A percentile compares a stretch with the other conserved stretches of the same genome.
phyloP scores from a whole-genome alignment of 2,329 filamentous ascomycete genomes.

The Didymosphaeria variabile region DNA sequence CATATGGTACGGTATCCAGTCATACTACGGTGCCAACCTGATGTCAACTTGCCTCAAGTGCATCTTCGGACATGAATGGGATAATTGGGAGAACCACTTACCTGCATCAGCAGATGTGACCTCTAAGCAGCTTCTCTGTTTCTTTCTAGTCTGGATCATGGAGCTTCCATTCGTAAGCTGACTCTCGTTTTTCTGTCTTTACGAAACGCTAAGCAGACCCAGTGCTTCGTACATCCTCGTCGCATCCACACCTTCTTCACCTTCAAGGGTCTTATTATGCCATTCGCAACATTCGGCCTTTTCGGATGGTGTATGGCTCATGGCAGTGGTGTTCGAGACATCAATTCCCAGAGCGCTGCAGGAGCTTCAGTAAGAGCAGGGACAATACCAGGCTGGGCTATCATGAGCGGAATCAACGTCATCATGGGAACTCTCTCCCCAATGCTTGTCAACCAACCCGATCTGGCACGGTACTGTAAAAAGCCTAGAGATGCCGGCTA shows the following conservation, averaged over 20 bases:
- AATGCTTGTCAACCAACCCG: slow-evolving; percentile 54
- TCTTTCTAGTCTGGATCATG: slow-evolving; percentile 43
- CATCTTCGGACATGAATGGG: slow-evolving; percentile 51
- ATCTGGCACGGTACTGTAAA: slow-evolving; percentile 53
- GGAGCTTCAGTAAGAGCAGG: slow-evolving; percentile 29
- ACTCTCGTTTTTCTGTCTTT: not conserved
- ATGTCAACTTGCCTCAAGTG: slow-evolving; percentile 50
- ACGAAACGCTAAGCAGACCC: slow-evolving; percentile 2
- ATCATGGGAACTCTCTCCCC: slow-evolving; percentile 54
- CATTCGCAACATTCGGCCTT: slow-evolving; percentile 44
- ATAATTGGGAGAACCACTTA: slow-evolving; percentile 40
- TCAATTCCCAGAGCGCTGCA: slow-evolving; percentile 18
- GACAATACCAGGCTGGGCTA: slow-evolving; percentile 45
- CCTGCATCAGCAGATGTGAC: slow-evolving; percentile 42
- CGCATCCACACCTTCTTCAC: slow-evolving; percentile 39
- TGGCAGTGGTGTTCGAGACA: slow-evolving; percentile 37
- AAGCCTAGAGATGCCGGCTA: slow-evolving; percentile 38
- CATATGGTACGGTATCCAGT: slow-evolving; percentile 50
- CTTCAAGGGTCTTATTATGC: slow-evolving; percentile 43
- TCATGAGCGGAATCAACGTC: slow-evolving; percentile 55
- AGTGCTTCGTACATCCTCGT: slow-evolving; percentile 44
- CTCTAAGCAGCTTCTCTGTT: slow-evolving; percentile 43
- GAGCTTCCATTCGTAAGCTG: slow-evolving; percentile 38
- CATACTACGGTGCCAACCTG: slow-evolving; percentile 40
- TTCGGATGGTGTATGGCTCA: slow-evolving; percentile 50